phyloP scores from a whole-genome alignment of 2,329 filamentous ascomycete genomes.

The Blastomyces gilchristii region DNA sequence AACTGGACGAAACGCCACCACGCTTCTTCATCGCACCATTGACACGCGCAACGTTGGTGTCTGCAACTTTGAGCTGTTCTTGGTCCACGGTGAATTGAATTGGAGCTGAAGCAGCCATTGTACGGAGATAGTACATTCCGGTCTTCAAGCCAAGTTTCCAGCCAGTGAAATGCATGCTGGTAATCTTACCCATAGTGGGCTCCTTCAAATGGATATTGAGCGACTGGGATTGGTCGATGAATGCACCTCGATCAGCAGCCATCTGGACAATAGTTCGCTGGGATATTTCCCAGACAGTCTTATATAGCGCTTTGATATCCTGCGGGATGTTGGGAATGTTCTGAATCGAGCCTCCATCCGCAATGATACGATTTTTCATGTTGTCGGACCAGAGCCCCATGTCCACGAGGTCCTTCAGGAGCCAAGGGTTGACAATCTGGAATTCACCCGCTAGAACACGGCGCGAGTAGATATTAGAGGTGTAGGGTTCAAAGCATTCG shows the following conservation, averaged over 20 bases:
- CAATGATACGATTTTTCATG: constrained; percentile 99
- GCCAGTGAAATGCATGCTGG: constrained; percentile 96
- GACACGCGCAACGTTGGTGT: constrained; percentile 62
- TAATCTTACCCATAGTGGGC: constrained; percentile 99
- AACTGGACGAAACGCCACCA: constrained; percentile 47
- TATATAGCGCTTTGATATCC: constrained; percentile 95
- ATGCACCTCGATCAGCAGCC: constrained; percentile 95
- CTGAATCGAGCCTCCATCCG: constrained; percentile 89
- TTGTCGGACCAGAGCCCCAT: constrained; percentile 97
- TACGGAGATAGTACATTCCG: constrained; percentile 99
- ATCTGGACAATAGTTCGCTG: constrained; percentile 94
- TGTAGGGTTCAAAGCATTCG: constrained; percentile 99
- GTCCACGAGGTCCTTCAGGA: constrained; percentile 95
- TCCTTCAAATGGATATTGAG: constrained; percentile 99
- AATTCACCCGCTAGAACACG: constrained; percentile 97
- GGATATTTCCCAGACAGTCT: constrained; percentile 99
- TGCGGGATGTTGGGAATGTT: constrained; percentile 93
- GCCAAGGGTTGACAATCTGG: constrained; percentile 98
- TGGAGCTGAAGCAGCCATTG: constrained; percentile 88
- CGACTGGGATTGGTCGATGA: constrained; percentile 97
- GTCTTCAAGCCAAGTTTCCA: constrained; percentile 99
- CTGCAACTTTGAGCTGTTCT: constrained; percentile 77
- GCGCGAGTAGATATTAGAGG: constrained; percentile 98
- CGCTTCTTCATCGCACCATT: constrained; percentile 59
- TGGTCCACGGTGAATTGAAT: constrained; percentile 99